Percentiles rank a stretch among this genome's conserved stretches.
phyloP scores from a whole-genome alignment of 1,284 basidiomycete species.

The Fomitopsis pinicola region DNA sequence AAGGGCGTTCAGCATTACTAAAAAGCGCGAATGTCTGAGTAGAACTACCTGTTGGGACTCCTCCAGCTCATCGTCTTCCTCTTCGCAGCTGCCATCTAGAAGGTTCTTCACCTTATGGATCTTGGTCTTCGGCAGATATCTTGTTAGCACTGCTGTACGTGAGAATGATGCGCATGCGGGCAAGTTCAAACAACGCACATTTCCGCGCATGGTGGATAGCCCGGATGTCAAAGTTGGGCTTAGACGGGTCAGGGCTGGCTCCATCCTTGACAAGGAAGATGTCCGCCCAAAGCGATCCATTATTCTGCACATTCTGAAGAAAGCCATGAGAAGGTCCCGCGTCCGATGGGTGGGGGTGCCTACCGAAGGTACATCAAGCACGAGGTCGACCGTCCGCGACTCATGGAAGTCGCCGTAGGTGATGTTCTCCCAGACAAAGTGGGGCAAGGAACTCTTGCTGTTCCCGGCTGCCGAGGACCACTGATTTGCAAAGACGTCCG shows the following conservation, averaged over 20 bases:
- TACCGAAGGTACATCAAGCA: slow-evolving; percentile 74
- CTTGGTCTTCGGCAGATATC: slow-evolving; percentile 73
- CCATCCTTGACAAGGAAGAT: slow-evolving; percentile 74
- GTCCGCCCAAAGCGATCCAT: slow-evolving; percentile 85
- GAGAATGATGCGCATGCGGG: slow-evolving; percentile 3
- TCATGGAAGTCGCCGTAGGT: slow-evolving; percentile 83
- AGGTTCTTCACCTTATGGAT: slow-evolving; percentile 83
- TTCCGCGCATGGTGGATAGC: slow-evolving; percentile 79
- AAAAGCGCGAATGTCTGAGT: background rate
- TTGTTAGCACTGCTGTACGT: slow-evolving; percentile 66
- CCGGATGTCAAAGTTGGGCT: slow-evolving; percentile 44
- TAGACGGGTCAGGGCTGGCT: slow-evolving; percentile 58
- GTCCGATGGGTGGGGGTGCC: slow-evolving; percentile 14
- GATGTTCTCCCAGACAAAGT: slow-evolving; percentile 78
- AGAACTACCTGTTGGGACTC: slow-evolving; percentile 34
- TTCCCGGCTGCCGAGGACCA: slow-evolving; percentile 44
- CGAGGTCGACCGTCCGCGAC: slow-evolving; percentile 55
- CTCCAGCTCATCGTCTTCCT: slow-evolving; percentile 18
- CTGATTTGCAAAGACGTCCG: slow-evolving; percentile 51
- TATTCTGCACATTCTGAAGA: slow-evolving; percentile 67
- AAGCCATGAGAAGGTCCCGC: background rate
- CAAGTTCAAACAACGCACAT: slow-evolving; percentile 44
- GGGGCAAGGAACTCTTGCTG: slow-evolving; percentile 53
- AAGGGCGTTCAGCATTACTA: slow-evolving; percentile 12
- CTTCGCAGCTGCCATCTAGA: slow-evolving; percentile 39